A percentile compares a stretch with the other conserved stretches of the same genome.
phyloP scores from a whole-genome alignment of 768 basidiomycete genomes.

The Pulveroboletus frians region DNA sequence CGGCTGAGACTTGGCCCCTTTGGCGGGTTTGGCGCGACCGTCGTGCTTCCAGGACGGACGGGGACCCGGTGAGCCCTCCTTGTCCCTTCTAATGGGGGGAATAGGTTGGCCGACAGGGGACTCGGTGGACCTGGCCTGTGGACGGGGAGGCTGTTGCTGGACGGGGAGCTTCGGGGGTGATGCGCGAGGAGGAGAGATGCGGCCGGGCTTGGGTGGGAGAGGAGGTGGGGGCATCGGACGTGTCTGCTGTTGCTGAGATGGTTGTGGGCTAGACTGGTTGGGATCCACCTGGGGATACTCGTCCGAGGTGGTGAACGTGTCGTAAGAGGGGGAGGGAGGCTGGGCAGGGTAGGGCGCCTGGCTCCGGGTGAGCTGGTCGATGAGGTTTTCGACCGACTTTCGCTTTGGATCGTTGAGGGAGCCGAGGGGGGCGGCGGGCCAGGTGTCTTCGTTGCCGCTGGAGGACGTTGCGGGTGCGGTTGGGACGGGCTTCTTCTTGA shows the following conservation, averaged over 20 bases:
- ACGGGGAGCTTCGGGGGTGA: constrained; percentile 61
- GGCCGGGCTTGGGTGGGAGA: constrained; percentile 54
- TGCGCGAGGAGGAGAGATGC: constrained; percentile 49
- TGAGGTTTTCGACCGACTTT: constrained; percentile 77
- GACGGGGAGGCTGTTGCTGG: constrained; percentile 39
- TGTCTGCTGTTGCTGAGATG: constrained; percentile 26
- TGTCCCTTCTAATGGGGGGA: constrained; percentile 45
- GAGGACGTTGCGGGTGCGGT: constrained; percentile 36
- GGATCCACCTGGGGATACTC: constrained; percentile 44
- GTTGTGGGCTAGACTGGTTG: constrained; percentile 20
- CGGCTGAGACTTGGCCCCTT: constrained; percentile 42
- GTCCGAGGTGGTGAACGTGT: constrained; percentile 36
- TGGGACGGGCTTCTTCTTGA: constrained; percentile 71
- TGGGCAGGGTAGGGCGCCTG: constrained; percentile 37
- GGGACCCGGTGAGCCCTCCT: constrained; percentile 67
- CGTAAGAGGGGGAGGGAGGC: constrained; percentile 31
- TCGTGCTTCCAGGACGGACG: constrained; percentile 41
- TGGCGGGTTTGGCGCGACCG: constrained; percentile 32
- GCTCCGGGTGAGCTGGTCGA: constrained; percentile 63
- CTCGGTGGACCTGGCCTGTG: constrained; percentile 47
- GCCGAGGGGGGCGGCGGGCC: constrained; percentile 36
- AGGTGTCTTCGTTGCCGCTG: constrained; percentile 55
- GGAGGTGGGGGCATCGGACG: constrained; percentile 49
- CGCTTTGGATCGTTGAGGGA: constrained; percentile 53
- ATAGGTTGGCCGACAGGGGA: constrained; percentile 45